phyloP scores from a whole-genome alignment of 2,329 filamentous ascomycete species.

The Penicillium sp. region DNA sequence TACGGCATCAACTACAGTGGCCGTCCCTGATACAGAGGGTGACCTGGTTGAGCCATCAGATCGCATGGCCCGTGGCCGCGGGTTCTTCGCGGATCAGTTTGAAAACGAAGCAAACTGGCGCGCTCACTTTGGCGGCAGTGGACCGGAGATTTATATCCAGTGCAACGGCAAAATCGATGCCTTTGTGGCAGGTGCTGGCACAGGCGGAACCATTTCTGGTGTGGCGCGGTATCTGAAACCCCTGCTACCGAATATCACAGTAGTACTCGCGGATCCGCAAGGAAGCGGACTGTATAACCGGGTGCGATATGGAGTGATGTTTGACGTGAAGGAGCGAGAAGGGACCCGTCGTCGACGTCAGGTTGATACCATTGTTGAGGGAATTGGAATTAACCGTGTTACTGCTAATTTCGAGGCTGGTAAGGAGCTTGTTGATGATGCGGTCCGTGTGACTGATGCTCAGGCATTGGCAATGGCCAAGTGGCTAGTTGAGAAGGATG shows the following conservation, averaged over 20 bases:
- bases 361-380: slow-evolving; percentile 94
- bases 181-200: slow-evolving; percentile 91
- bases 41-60: slow-evolving; percentile 20
- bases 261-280: slow-evolving; percentile 90
- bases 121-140: slow-evolving; percentile 79
- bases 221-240: slow-evolving; percentile 82
- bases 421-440: slow-evolving; percentile 82
- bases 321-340: slow-evolving; percentile 82
- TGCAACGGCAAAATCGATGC: slow-evolving; percentile 74
- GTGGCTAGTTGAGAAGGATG: slow-evolving; percentile 94
- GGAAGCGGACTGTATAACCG: slow-evolving; percentile 92
- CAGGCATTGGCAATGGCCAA: slow-evolving; percentile 93
- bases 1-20: slow-evolving; percentile 43
- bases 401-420: slow-evolving; percentile 91
- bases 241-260: slow-evolving; percentile 59
- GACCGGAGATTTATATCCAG: slow-evolving; percentile 84
- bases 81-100: slow-evolving; percentile 96
- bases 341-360: slow-evolving; percentile 86
- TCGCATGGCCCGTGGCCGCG: slow-evolving; percentile 61
- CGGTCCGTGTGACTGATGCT: slow-evolving; percentile 80
- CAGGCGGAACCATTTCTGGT: slow-evolving; percentile 88
- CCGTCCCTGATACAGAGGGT: slow-evolving; percentile 8
- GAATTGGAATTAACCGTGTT: slow-evolving; percentile 91
- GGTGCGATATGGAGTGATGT: slow-evolving; percentile 93
- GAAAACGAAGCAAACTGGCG: slow-evolving; percentile 86